These are phyloP conservation scores for barrel medic (Medicago truncatula) DNA, from an alignment of 306 rosid genomes.

Conservation along the genomic window MtrunA17r5.0-ANR NC_053044.1:39703001-39703500, in stretches of 20 bases:
- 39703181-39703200: constrained; percentile 29
- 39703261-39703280: neutral
- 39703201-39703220: constrained; percentile 23
- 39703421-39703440: constrained; percentile 1
- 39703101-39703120: neutral
- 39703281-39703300: constrained; percentile 6
- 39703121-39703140: constrained; percentile 25
- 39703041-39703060: no score
- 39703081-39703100: no score
- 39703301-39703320: constrained; percentile 34
- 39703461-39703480: constrained; percentile 1
- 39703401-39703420: constrained; percentile 8
- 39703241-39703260: constrained; percentile 16
- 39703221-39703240: constrained; percentile 21
- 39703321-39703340: constrained; percentile 32
- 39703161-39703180: neutral
- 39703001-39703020: no score
- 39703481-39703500: constrained; percentile 32
- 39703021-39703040: no score
- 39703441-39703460: constrained; percentile 24
- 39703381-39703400: neutral
- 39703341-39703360: constrained; percentile 7
- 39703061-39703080: no score
- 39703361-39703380: neutral
- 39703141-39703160: neutral